Base-by-base conservation (phyloP, 495 filamentous ascomycete genomes). In the Amphirosellinia nigrospora region DNA sequence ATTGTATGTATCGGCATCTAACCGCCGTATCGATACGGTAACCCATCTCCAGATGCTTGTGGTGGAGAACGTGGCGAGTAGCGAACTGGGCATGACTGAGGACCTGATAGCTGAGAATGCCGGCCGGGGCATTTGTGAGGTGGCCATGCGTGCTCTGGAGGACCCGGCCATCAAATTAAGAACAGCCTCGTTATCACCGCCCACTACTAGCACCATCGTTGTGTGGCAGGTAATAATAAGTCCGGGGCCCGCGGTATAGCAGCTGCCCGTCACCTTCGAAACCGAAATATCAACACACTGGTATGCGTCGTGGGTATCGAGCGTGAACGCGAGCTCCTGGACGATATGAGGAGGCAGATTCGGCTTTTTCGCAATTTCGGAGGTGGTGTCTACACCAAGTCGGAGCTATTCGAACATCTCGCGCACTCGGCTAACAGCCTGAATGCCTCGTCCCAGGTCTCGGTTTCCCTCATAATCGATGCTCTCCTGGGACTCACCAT, bases 21-120 rank as follows among this genome's bases (percentile, higher is more conserved):
- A 92, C 74, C 83, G 90, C 45, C 88, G 87, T 68, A 92, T 95
- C 70, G 93, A 95, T 56, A 89, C 91, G 16, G 89, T 98, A 66
- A 92, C 90, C 61, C 92, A 94, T 21, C 79, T 94, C 39, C 93
- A 95, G 74, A 94, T 96, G 83, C 87, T 95, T 39, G 94, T 95
- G 70, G 86, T 98, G 30, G 96, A 99, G 79, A 93, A 94, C 72
- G 89, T 94, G 63, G 93, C 94, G 0, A 89, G 92, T 48, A 86
- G 89, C 30, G 93, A 97, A 70, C 88, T 96, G 70, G 93, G 93
- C 5, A 82, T 99, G 52, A 91, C 91, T 0, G 92, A 95, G 75
- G 92, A 96, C 61, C 90, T 98, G 75, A 91, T 98, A 79, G 90
- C 93, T 0, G 96, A 98, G 75, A 97, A 95, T 76, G 92, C 94